A percentile compares a stretch with the other conserved stretches of the same genome.
Evolutionary conservation across 169 alveolate species (phyloP).

Genomic region (Miamiensis avidus): DNA sequence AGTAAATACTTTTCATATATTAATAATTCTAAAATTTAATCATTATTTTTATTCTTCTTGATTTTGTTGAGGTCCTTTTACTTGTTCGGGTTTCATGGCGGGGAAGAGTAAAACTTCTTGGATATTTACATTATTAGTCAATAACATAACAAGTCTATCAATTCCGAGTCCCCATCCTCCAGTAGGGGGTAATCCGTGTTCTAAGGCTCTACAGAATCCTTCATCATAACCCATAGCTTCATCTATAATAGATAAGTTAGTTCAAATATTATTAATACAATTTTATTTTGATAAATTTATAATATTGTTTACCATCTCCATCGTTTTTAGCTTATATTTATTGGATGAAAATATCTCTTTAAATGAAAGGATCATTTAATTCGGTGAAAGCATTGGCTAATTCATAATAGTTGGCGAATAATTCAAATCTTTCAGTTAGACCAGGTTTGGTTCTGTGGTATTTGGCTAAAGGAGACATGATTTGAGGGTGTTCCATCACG

Average conservation of each 20-base stretch:
- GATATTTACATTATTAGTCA: slow-evolving; percentile 91
- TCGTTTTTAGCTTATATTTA: slow-evolving; percentile 89
- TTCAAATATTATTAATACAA: slow-evolving; percentile 15
- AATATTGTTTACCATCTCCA: slow-evolving; percentile 32
- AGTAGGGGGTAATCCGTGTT: slow-evolving; percentile 99
- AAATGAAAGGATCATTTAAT: slow-evolving; percentile 97
- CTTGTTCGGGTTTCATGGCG: slow-evolving; percentile 93
- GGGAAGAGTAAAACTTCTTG: slow-evolving; percentile 98
- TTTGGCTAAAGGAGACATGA: slow-evolving; percentile 99
- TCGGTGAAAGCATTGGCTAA: slow-evolving; percentile 99
- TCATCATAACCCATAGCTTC: slow-evolving; percentile 93
- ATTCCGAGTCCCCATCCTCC: slow-evolving; percentile 99
- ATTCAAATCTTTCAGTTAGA: slow-evolving; percentile 96
- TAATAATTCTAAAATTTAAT: no score
- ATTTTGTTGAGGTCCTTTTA: background rate
- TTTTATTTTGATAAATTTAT: slow-evolving; percentile 3
- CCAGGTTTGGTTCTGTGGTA: slow-evolving; percentile 93
- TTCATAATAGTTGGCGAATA: slow-evolving; percentile 96
- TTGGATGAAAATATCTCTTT: slow-evolving; percentile 91
- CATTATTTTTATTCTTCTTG: background rate
- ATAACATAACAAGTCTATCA: slow-evolving; percentile 97
- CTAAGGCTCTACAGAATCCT: slow-evolving; percentile 94
- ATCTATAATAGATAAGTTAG: background rate
- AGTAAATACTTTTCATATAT: no score
- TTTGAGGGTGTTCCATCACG: slow-evolving; percentile 98